phyloP scores from a whole-genome alignment of 495 filamentous ascomycete genomes.

The Chaetomium tenue region DNA sequence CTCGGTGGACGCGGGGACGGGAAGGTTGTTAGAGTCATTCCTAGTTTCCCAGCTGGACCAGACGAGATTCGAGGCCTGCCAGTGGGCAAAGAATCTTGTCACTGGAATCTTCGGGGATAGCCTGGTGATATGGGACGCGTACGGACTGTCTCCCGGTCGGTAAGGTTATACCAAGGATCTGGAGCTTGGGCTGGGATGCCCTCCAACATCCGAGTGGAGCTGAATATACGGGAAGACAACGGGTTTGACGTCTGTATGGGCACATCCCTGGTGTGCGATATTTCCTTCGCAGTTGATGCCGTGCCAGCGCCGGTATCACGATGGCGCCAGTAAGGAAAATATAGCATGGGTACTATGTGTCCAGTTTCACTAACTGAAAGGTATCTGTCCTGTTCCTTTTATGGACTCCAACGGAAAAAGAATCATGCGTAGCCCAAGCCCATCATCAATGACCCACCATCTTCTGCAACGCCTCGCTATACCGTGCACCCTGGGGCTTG shows the following conservation, averaged over 20 bases:
- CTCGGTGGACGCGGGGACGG: not conserved
- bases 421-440: too few relatives aligned
- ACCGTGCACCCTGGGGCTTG: constrained; percentile 3
- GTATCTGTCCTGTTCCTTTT: too few relatives aligned
- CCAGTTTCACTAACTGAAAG: too few relatives aligned
- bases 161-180: not conserved
- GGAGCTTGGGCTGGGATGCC: not conserved
- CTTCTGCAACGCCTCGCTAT: not conserved
- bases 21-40: not conserved
- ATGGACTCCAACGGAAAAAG: too few relatives aligned
- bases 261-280: not conserved
- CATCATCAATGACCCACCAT: not conserved
- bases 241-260: not conserved
- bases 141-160: not conserved
- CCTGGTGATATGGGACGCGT: not conserved
- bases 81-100: not conserved
- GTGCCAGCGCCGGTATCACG: too few relatives aligned
- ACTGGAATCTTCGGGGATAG: not conserved
- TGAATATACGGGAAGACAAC: not conserved
- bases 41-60: not conserved
- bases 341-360: too few relatives aligned
- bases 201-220: not conserved
- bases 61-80: not conserved
- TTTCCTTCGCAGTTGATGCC: not conserved
- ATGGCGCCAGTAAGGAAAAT: too few relatives aligned